Conservation (phyloP, 768 basidiomycete species). For the Xerocomus potaroensis region DNA sequence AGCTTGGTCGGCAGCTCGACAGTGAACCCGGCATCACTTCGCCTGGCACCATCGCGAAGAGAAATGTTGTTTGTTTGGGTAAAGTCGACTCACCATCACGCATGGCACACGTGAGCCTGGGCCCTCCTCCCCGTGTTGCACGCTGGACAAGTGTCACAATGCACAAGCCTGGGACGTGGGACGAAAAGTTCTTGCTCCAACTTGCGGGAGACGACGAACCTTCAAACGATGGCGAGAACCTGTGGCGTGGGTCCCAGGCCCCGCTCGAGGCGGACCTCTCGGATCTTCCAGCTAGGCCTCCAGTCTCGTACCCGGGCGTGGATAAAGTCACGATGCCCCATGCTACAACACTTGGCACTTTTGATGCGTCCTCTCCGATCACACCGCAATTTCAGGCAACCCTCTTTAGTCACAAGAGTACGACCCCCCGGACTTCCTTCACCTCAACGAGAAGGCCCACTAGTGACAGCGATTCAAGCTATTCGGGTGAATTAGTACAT, state of each 20-base stretch:
- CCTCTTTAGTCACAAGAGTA: background rate
- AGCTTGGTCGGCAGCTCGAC: constrained; percentile 12
- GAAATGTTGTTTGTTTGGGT: background rate
- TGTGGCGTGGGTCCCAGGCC: constrained; percentile 5
- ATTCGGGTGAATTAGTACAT: constrained; percentile 2
- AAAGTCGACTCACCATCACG: background rate
- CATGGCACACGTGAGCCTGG: background rate
- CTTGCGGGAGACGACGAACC: background rate
- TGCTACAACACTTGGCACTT: background rate
- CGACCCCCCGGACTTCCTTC: background rate
- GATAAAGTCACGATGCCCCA: constrained; percentile 10
- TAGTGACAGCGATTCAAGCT: constrained; percentile 4
- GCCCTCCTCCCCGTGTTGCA: constrained; percentile 2
- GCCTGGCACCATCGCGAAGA: background rate
- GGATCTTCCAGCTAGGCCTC: background rate
- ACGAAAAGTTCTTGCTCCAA: background rate
- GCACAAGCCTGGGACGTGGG: background rate
- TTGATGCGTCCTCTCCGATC: background rate
- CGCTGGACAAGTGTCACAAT: background rate
- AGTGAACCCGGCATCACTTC: constrained; percentile 10
- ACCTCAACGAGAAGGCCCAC: background rate
- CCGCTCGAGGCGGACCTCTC: constrained; percentile 5
- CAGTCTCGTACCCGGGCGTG: background rate
- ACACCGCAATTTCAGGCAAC: background rate
- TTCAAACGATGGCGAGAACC: constrained; percentile 1